These are phyloP conservation scores for Agaricus subrufescens DNA, from an alignment of 768 basidiomycete genomes.

Conservation along the genomic window DNA sequence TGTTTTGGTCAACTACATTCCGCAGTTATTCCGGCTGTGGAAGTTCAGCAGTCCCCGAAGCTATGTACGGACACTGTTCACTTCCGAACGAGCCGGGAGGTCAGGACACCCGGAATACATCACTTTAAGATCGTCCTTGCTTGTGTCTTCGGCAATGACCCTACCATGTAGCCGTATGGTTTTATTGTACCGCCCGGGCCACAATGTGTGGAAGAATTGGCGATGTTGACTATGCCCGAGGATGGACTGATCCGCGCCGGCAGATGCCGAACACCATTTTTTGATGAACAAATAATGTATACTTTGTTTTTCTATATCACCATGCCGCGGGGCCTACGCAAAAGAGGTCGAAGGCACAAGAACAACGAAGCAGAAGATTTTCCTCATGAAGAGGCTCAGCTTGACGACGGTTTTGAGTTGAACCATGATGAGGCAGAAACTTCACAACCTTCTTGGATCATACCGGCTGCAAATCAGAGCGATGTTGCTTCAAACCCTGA, in stretches of 20 bases:
- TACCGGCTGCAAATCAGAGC: conserved; percentile 30
- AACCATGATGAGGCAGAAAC: conserved; percentile 13
- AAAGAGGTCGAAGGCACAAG: conserved; percentile 74
- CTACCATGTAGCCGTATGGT: too few relatives aligned
- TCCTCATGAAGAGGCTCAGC: neutral
- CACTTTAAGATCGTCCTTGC: too few relatives aligned
- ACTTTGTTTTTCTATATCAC: neutral
- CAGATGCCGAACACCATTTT: neutral
- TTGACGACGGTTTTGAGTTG: conserved; percentile 11
- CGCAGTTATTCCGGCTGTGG: too few relatives aligned
- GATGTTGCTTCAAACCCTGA: conserved; percentile 40
- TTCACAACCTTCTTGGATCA: conserved; percentile 70
- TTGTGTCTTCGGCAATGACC: too few relatives aligned
- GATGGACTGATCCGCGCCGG: neutral
- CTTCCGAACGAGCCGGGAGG: too few relatives aligned
- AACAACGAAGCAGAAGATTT: conserved; percentile 25
- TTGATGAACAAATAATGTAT: neutral
- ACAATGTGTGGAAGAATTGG: too few relatives aligned
- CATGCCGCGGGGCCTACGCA: conserved; percentile 71
- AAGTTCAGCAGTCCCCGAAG: too few relatives aligned
- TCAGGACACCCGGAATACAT: too few relatives aligned
- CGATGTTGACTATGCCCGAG: too few relatives aligned
- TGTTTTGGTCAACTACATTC: too few relatives aligned
- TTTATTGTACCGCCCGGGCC: too few relatives aligned
- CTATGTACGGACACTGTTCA: too few relatives aligned